A percentile compares a stretch with the other conserved stretches of the same genome.
These are phyloP conservation scores for Acanthamoeba castellanii DNA, from an alignment of 208 protist genomes.

Conservation along the genomic window DNA sequence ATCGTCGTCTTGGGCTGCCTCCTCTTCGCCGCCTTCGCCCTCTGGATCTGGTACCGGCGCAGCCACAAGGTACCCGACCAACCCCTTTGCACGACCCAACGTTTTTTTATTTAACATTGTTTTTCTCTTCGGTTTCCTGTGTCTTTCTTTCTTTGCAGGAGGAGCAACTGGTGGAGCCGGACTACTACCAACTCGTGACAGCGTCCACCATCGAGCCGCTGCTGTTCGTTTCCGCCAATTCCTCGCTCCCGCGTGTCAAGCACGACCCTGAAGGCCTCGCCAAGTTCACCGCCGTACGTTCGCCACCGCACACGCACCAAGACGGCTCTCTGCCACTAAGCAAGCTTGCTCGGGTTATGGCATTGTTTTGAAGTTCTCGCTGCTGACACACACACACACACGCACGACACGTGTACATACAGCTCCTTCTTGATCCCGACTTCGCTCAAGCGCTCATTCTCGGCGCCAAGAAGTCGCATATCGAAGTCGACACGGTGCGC, in stretches of 20 bases:
- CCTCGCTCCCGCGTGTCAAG: background rate
- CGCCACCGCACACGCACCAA: background rate
- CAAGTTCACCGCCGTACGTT: constrained; percentile 17
- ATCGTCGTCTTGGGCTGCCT: constrained; percentile 3
- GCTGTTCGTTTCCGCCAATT: background rate
- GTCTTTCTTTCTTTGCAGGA: background rate
- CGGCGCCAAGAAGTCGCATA: constrained; percentile 42
- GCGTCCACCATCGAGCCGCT: constrained; percentile 35
- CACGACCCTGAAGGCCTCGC: background rate
- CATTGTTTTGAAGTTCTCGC: too few relatives aligned
- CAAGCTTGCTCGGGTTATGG: too few relatives aligned
- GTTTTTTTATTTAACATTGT: background rate
- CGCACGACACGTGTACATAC: too few relatives aligned
- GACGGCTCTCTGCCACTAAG: too few relatives aligned
- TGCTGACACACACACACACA: too few relatives aligned
- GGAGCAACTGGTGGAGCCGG: constrained; percentile 21
- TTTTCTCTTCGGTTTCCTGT: background rate
- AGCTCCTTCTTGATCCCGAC: constrained; percentile 25
- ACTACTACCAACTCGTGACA: constrained; percentile 23
- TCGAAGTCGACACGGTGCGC: constrained; percentile 48
- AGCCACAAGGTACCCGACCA: background rate
- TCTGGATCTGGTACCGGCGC: constrained; percentile 25
- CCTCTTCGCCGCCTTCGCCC: constrained; percentile 24
- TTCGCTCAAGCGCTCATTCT: constrained; percentile 44
- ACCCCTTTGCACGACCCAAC: background rate